phyloP scores from a whole-genome alignment of 2,329 filamentous ascomycete genomes.

The Colletotrichum eremochloae region DNA sequence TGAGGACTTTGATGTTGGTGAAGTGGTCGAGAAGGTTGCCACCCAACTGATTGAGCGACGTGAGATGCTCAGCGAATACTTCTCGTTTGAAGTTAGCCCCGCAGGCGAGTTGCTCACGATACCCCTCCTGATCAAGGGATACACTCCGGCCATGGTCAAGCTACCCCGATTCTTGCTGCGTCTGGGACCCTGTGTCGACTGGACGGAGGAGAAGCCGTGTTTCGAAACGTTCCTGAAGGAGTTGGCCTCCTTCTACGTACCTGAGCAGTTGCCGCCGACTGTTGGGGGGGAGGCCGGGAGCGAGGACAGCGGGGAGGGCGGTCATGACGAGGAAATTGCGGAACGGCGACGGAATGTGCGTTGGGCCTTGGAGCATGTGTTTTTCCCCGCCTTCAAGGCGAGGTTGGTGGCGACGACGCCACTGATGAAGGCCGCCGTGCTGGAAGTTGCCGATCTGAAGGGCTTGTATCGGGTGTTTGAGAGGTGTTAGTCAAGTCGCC shows the following conservation, averaged over 20 bases:
- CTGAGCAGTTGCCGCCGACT: constrained; percentile 79
- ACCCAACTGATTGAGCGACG: constrained; percentile 79
- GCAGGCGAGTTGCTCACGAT: constrained; percentile 83
- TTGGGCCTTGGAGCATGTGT: constrained; percentile 82
- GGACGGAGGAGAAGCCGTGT: constrained; percentile 86
- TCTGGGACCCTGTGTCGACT: constrained; percentile 89
- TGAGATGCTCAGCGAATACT: constrained; percentile 94
- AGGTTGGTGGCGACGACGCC: constrained; percentile 85
- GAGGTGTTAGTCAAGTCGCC: constrained; percentile 73
- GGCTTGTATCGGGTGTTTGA: constrained; percentile 96
- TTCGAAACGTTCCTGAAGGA: constrained; percentile 89
- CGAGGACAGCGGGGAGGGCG: constrained; percentile 49
- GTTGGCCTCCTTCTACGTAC: constrained; percentile 90
- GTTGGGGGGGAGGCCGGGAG: constrained; percentile 48
- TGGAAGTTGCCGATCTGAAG: constrained; percentile 93
- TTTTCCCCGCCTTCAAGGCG: constrained; percentile 91
- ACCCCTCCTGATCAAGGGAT: constrained; percentile 89
- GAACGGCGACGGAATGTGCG: constrained; percentile 77
- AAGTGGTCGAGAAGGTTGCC: constrained; percentile 75
- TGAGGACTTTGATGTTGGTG: constrained; percentile 74
- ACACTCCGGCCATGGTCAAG: constrained; percentile 87
- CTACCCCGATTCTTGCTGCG: constrained; percentile 89
- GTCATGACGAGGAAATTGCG: constrained; percentile 63
- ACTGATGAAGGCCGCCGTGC: constrained; percentile 78
- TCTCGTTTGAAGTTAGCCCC: constrained; percentile 84